Base-by-base conservation (phyloP, 1,284 basidiomycete genomes). In the Phellopilus nigrolimitatus region DNA sequence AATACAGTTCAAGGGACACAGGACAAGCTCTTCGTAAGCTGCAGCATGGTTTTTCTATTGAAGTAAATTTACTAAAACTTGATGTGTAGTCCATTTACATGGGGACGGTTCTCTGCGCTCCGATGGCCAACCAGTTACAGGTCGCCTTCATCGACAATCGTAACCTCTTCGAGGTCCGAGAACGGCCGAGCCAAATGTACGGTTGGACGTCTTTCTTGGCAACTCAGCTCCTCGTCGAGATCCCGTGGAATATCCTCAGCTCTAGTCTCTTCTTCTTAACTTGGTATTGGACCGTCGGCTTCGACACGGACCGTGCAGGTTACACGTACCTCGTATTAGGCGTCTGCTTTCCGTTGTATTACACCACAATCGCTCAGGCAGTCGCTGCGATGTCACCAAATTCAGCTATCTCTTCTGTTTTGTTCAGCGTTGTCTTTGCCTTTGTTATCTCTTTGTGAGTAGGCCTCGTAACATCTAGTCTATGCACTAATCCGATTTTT, bases 111-210 rank as follows among this genome's bases (percentile, higher is more conserved):
- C 58, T 76, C 8, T 62, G 63, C 52, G 70, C 70, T 2, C 74
- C 75, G 2, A 61, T 75, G n/a, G 65, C 70, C 21, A 74, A 72
- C 56, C 74, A 76, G 57, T 60, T 78, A 1, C 74, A 76, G 56
- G 69, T 72, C 3, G 69, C 68, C 2, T 77, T 71, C 62, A 68
- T 78, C 45, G 61, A 66, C 24, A 40, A 49, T 39, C 54, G 54
- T 8, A 42, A 48, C n/a, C 41, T 56, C 7, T 56, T 52, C 19
- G 54, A 56, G 33, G 40, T 52, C 6, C 54, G 54, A 27, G 54
- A 56, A 22, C 54, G 54, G 27, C 54, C 54, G 15, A 56, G 54
- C 39, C 24, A 50, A 17, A 56, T 56, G 45, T 56, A 56, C 39
- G 48, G 45, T 15, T 56, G 54, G 54, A 52, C 54, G 3, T 49